Conservation (phyloP, 1,284 basidiomycete species). For the Wolfiporia cocos region DNA sequence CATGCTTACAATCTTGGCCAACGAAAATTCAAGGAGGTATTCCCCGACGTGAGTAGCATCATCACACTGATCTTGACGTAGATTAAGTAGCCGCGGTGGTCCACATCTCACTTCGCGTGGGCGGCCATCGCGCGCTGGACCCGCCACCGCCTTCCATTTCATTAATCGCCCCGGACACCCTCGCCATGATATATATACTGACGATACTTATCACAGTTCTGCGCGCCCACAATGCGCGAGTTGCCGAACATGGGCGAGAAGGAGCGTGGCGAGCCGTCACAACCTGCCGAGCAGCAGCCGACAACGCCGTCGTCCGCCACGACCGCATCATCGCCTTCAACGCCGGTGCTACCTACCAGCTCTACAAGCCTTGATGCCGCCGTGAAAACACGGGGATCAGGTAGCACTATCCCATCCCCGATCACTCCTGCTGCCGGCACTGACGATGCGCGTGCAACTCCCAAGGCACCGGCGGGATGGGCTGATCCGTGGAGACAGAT, state of each 20-base stretch:
- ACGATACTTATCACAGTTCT: constrained; percentile 45
- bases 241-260: constrained; percentile 86
- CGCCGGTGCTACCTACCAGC: constrained; percentile 1
- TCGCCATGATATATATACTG: not conserved
- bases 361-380: constrained; percentile 7
- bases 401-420: not conserved
- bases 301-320: not conserved
- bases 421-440: constrained; percentile 1
- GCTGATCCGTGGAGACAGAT: constrained; percentile 54
- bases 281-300: constrained; percentile 7
- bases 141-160: too few species aligned
- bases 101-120: not conserved
- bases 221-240: constrained; percentile 57
- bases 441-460: constrained; percentile 9
- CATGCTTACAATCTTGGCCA: constrained; percentile 83
- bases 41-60: constrained; percentile 65
- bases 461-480: constrained; percentile 30
- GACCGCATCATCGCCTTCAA: not conserved
- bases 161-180: too few species aligned
- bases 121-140: not conserved
- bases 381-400: constrained; percentile 10
- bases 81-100: too few species aligned
- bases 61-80: not conserved
- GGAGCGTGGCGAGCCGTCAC: constrained; percentile 43
- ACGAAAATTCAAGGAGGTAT: constrained; percentile 78